phyloP scores from a whole-genome alignment of 495 filamentous ascomycete genomes.

The Usnea hakonensis region DNA sequence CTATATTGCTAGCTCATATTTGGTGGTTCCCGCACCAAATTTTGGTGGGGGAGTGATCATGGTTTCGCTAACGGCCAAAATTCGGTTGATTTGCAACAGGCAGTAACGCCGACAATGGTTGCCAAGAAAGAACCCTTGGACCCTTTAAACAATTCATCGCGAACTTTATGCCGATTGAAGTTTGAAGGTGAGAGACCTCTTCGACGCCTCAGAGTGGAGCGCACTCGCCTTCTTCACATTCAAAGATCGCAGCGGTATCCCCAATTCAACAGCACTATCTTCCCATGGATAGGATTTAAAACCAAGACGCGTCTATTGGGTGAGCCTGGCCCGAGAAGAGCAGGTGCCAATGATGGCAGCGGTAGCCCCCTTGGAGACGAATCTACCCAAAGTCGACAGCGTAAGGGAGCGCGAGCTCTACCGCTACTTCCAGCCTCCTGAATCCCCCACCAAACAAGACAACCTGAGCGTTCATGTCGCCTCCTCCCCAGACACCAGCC shows the following conservation, averaged over 20 bases:
- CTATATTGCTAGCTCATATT: no score
- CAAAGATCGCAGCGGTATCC: not conserved
- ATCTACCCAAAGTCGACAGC: constrained; percentile 13
- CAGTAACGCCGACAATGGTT: no score
- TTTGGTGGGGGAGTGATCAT: no score
- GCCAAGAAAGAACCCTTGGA: no score
- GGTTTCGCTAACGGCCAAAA: no score
- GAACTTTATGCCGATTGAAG: no score
- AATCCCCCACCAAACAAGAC: constrained; percentile 1
- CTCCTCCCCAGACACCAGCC: constrained; percentile 29
- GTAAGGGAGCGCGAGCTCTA: constrained; percentile 38
- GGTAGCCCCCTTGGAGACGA: not conserved
- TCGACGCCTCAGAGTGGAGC: not conserved
- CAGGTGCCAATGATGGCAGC: not conserved
- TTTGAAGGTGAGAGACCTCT: no score
- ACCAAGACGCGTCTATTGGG: not conserved
- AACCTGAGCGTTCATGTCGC: constrained; percentile 1
- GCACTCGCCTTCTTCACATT: not conserved
- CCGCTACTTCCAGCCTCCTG: constrained; percentile 38
- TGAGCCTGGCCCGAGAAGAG: not conserved
- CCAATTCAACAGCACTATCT: not conserved
- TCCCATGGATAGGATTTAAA: not conserved
- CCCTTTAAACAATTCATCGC: no score
- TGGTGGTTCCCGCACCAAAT: no score
- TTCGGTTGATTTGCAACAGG: no score